Base-by-base conservation (phyloP, 306 rosid genomes). In the Prunus kanzakura region DNA sequence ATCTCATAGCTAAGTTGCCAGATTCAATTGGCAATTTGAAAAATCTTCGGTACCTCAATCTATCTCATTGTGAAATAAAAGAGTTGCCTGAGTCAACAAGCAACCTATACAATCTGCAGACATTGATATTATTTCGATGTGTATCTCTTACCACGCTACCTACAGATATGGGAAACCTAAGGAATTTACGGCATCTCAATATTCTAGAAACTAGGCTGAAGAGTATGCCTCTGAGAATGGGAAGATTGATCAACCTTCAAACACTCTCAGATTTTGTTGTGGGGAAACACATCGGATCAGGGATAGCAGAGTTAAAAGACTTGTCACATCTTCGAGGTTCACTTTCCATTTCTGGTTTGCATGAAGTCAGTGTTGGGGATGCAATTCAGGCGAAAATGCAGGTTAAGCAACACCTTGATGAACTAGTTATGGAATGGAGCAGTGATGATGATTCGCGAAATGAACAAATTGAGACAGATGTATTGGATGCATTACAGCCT, bases 401-500 rank as follows among this genome's bases (percentile, higher is more conserved):
- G n/a, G 29, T 3, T 29, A 70, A 70, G 7, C n/a, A 30, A 45
- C 61, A 52, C 47, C 49, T 70, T 13, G 62, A 52, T 51, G 63
- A 70, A 19, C 35, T 70, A 6, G 49, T 70, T 51, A 32, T 70
- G 62, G 74, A 51, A 18, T 70, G 74, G 74, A 70, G 74, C 49
- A 52, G 47, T 30, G 52, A 12, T 25, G 56, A 81, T 19, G 64
- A 43, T 67, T 81, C 74, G 0, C 69, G 58, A 61, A 73, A 70
- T 38, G 80, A 76, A 70, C 54, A 25, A 7, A 70, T 29, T 35
- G 63, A 70, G 8, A 52, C 49, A 1, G 51, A 63, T 23, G 80
- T 81, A 54, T 77, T 81, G 29, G 80, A 81, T 57, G 74, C 68
- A 20, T 72, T 81, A 23, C 64, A 70, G 52, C 84, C 84, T 63